A percentile compares a stretch with the other conserved stretches of the same genome.
Evolutionary conservation across 179 eudicot genomes (phyloP).

Genomic region (Silene vulgaris): DNA sequence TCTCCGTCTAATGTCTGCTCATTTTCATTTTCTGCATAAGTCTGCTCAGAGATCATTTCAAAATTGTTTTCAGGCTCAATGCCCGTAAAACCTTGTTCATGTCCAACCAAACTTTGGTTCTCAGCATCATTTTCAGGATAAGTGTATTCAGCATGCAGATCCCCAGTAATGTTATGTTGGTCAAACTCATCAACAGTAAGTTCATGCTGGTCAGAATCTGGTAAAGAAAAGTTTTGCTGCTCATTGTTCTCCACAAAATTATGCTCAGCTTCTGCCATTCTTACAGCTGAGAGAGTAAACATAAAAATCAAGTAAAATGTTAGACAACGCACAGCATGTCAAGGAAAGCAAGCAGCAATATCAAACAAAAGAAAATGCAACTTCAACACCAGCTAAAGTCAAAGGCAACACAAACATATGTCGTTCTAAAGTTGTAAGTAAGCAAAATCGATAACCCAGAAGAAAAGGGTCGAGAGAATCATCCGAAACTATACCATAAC

Average conservation of each 20-base stretch:
- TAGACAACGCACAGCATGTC: neutral
- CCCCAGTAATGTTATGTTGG: constrained; percentile 22
- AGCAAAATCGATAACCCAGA: neutral
- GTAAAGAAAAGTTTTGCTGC: constrained; percentile 27
- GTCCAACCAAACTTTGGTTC: constrained; percentile 18
- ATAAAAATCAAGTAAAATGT: neutral
- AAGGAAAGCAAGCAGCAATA: neutral
- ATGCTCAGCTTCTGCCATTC: constrained; percentile 46
- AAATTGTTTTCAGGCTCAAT: constrained; percentile 24
- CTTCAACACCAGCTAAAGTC: neutral
- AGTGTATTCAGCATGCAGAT: constrained; percentile 21
- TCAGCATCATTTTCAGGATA: constrained; percentile 23
- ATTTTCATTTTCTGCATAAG: constrained; percentile 21
- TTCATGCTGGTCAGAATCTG: constrained; percentile 29
- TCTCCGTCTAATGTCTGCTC: constrained; percentile 30
- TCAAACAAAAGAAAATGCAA: neutral
- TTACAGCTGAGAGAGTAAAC: constrained; percentile 13
- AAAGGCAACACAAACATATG: neutral
- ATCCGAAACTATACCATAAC: neutral
- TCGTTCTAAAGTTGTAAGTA: neutral
- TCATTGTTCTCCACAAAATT: constrained; percentile 32
- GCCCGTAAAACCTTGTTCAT: constrained; percentile 21
- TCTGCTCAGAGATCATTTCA: constrained; percentile 26
- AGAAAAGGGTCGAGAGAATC: neutral
- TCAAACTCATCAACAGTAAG: constrained; percentile 23